Conservation (phyloP, 2,329 filamentous ascomycete species). For the Amesomyces nigricolor region DNA sequence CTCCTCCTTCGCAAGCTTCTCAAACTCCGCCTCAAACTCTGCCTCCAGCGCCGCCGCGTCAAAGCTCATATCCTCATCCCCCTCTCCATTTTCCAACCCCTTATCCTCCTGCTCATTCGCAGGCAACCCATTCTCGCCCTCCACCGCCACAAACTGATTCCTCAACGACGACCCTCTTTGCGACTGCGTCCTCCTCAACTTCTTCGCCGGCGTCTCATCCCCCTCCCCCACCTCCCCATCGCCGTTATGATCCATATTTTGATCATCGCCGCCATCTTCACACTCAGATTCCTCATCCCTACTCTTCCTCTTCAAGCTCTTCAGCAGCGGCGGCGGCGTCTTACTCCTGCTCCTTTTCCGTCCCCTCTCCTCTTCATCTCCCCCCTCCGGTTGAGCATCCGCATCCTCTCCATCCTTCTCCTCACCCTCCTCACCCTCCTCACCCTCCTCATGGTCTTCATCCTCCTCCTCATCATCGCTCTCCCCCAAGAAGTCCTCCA, state of each 20-base stretch:
- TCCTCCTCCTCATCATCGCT: constrained; percentile 43
- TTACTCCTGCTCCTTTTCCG: constrained; percentile 16
- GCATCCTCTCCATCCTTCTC: constrained; percentile 28
- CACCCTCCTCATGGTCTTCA: constrained; percentile 24
- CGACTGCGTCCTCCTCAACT: constrained; percentile 43
- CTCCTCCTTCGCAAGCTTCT: constrained; percentile 27
- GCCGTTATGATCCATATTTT: constrained; percentile 20
- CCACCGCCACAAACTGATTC: constrained; percentile 28
- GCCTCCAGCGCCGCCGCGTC: constrained; percentile 56
- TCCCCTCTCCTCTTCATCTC: constrained; percentile 21
- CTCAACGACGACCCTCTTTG: constrained; percentile 44
- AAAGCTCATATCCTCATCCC: constrained; percentile 21
- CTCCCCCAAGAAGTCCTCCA: constrained; percentile 65
- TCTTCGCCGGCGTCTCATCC: constrained; percentile 44
- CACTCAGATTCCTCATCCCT: not conserved
- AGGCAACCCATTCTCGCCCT: constrained; percentile 32
- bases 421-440: constrained; percentile 18
- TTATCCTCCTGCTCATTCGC: constrained; percentile 42
- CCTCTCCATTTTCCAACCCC: constrained; percentile 33
- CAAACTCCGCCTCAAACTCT: constrained; percentile 57
- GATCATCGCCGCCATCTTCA: constrained; percentile 9
- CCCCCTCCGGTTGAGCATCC: constrained; percentile 24
- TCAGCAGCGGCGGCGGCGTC: constrained; percentile 6
- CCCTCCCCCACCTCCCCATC: constrained; percentile 16
- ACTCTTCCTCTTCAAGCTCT: constrained; percentile 21